These are phyloP conservation scores for Salvia splendens DNA, from an alignment of 257 asterid species.

Conservation along the genomic window DNA sequence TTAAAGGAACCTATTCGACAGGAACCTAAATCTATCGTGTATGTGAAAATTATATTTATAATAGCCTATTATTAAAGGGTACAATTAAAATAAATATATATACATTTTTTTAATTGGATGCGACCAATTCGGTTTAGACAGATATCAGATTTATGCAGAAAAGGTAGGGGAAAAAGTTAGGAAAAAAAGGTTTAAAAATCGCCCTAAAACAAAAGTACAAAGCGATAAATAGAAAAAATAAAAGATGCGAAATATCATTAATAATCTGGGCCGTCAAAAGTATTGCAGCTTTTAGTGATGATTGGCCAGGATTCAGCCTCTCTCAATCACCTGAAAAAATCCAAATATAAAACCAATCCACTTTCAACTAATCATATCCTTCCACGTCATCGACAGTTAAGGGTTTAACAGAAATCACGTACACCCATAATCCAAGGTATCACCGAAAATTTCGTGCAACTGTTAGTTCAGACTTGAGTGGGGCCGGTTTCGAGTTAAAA, in stretches of 20 bases:
- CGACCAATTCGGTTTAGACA: constrained; percentile 6
- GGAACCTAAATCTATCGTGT: background rate
- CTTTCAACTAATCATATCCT: constrained; percentile 23
- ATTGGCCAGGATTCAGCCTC: constrained; percentile 31
- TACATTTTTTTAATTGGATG: background rate
- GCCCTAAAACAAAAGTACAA: background rate
- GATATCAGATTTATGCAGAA: background rate
- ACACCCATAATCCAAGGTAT: constrained; percentile 31
- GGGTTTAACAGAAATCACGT: constrained; percentile 23
- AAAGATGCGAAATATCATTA: constrained; percentile 15
- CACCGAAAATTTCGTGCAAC: constrained; percentile 34
- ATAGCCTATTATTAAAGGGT: background rate
- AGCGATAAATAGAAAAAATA: background rate
- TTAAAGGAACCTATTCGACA: background rate
- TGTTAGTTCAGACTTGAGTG: constrained; percentile 1
- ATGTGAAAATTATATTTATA: background rate
- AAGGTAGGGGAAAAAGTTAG: background rate
- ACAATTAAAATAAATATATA: background rate
- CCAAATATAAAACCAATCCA: constrained; percentile 28
- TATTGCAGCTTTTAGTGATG: constrained; percentile 9
- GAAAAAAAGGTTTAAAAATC: background rate
- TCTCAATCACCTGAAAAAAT: constrained; percentile 23
- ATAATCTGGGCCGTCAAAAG: constrained; percentile 35
- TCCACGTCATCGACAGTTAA: constrained; percentile 35
- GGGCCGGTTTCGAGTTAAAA: background rate